Evolutionary conservation across 2,329 filamentous ascomycete species (phyloP), one percentile per base, ranked within the genome.

Genomic region (Trematosphaeria pertusa): DNA sequence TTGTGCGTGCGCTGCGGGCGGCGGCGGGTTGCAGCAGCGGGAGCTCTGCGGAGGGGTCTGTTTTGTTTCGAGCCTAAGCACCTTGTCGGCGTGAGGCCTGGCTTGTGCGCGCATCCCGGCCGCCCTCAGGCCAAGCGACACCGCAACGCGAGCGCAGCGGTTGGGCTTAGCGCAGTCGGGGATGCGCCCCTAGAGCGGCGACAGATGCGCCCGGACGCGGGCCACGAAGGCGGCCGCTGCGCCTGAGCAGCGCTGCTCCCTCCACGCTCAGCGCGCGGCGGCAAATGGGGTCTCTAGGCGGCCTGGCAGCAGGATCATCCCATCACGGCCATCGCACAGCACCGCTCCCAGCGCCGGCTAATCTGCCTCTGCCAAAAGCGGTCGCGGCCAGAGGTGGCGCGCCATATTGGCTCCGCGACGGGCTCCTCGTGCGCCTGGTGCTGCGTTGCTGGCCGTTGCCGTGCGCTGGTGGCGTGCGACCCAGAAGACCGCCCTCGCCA

Each of bases 1-100:
- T 63, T 59, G 54, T 64, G 62, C 63, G 63, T 63, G 64, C 63
- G 58, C 41, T 57, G 63, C 65, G 67, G 65, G 59, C 59, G 62
- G 62, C 63, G 65, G 66, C 68, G 45, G 49, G 56, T 55, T 54
- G 43, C 43, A 50, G 49, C 41, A 42, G 40, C 49, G 49, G 54
- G 56, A 52, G 55, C n/a, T n/a, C n/a, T n/a, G n/a, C 35, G 48
- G 46, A 53, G 43, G 54, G 55, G 55, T 52, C 53, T 51, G 50
- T 52, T 62, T 63, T 62, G 61, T 62, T 64, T 63, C 57, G 59
- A 57, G 58, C 54, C 57, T 49, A 53, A 60, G 54, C 48, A 44
- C 36, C 46, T n/a, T 34, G 28, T 39, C 17, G 46, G 40, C 36
- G 40, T 49, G 46, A 34, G 35, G 28, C n/a, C n/a, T 37, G 37